Percentiles rank a stretch among this genome's conserved stretches.
These are phyloP conservation scores for Crotalaria pallida DNA, from an alignment of 306 rosid species.

Conservation along the genomic window DNA sequence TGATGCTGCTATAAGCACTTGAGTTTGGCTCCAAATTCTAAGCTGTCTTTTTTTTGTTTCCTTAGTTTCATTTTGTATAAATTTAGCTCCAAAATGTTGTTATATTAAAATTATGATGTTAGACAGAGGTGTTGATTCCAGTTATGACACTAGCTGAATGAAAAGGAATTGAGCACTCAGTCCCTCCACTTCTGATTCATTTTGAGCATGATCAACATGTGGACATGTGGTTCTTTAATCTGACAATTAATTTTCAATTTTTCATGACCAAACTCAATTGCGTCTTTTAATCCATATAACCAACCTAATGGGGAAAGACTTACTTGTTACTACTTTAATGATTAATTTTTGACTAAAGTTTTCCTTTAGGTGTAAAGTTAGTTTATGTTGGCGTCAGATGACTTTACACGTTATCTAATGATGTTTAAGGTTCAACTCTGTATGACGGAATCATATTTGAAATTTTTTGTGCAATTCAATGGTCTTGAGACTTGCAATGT, in stretches of 20 bases:
- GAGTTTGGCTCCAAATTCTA: slow-evolving; percentile 12
- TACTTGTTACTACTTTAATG: no score
- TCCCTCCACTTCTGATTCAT: background rate
- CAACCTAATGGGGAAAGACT: background rate
- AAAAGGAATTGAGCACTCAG: background rate
- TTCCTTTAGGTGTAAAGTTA: no score
- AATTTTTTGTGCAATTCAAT: slow-evolving; percentile 44
- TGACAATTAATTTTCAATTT: background rate
- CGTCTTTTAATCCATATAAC: background rate
- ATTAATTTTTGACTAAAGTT: no score
- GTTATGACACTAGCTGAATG: background rate
- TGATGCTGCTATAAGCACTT: slow-evolving; percentile 34
- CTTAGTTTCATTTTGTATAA: background rate
- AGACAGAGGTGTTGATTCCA: background rate
- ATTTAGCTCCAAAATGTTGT: slow-evolving; percentile 4
- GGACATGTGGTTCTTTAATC: background rate
- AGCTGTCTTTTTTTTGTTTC: background rate
- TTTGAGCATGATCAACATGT: background rate
- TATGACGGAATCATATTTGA: slow-evolving; percentile 44
- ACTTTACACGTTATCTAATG: background rate
- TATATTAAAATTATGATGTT: slow-evolving; percentile 4
- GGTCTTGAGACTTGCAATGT: slow-evolving; percentile 38
- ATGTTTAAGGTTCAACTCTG: background rate
- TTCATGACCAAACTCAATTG: background rate
- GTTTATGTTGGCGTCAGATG: no score